phyloP scores from a whole-genome alignment of 371 early-diverging fungal species.

The Rhizopus stolonifer region DNA sequence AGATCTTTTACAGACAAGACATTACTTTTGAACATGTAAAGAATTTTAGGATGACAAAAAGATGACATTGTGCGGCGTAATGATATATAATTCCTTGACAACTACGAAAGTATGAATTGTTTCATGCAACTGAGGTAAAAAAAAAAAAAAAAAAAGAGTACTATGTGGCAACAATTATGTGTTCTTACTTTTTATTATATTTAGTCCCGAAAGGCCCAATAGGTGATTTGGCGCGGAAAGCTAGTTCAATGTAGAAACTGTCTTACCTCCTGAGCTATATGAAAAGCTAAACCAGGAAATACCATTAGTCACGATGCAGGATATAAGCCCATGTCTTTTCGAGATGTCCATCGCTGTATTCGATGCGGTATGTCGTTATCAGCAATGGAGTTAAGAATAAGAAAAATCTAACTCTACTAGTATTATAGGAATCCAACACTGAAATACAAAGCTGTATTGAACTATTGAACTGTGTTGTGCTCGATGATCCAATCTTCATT shows the following conservation, averaged over 20 bases:
- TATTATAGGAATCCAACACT: constrained; percentile 20
- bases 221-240: constrained; percentile 23
- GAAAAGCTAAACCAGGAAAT: constrained; percentile 24
- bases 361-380: constrained; percentile 23
- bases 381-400: constrained; percentile 15
- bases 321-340: constrained; percentile 22
- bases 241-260: constrained; percentile 21
- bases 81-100: constrained; percentile 18
- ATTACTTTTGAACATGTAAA: no score
- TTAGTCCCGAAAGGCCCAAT: constrained; percentile 16
- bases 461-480: constrained; percentile 11
- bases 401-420: constrained; percentile 13
- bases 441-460: constrained; percentile 20
- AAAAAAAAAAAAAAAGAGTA: constrained; percentile 3
- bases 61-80: no score
- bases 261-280: constrained; percentile 21
- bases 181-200: constrained; percentile 19
- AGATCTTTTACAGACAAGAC: no score
- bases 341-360: constrained; percentile 20
- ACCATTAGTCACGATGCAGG: constrained; percentile 19
- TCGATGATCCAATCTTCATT: constrained; percentile 8
- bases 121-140: constrained; percentile 21
- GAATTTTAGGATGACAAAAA: no score
- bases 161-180: constrained; percentile 13
- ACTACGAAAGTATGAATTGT: constrained; percentile 14